A percentile compares a stretch with the other conserved stretches of the same genome.
Conservation (phyloP, 2,329 filamentous ascomycete genomes). For the Talaromyces sp. region DNA sequence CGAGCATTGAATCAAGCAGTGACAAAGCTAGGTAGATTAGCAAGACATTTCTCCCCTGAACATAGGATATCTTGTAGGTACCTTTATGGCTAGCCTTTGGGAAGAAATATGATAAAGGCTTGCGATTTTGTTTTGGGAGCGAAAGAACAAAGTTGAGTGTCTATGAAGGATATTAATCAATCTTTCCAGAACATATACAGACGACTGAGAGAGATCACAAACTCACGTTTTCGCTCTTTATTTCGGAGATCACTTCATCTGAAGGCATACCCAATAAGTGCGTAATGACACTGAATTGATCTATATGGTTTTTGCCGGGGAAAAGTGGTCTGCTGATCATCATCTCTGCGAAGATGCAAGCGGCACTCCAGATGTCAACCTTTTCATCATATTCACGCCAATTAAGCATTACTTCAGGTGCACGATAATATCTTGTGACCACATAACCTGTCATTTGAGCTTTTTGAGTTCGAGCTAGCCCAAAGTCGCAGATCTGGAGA, state of each 20-base stretch:
- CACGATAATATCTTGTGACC: slow-evolving; percentile 96
- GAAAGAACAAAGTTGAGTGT: slow-evolving; percentile 96
- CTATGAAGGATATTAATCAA: slow-evolving; percentile 54
- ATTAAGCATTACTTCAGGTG: slow-evolving; percentile 98
- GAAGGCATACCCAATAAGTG: slow-evolving; percentile 93
- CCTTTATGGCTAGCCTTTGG: slow-evolving; percentile 85
- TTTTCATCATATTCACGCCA: slow-evolving; percentile 99
- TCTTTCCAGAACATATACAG: background rate
- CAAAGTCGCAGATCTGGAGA: slow-evolving; percentile 99
- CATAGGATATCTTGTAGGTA: slow-evolving; percentile 41
- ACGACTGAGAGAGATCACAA: too few species aligned
- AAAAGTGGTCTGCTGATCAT: slow-evolving; percentile 96
- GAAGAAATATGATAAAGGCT: slow-evolving; percentile 84
- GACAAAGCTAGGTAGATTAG: slow-evolving; percentile 69
- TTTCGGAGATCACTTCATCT: slow-evolving; percentile 95
- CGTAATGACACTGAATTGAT: slow-evolving; percentile 99
- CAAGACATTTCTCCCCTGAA: background rate
- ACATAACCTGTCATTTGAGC: slow-evolving; percentile 99
- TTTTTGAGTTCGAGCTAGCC: slow-evolving; percentile 94
- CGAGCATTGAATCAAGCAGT: slow-evolving; percentile 91
- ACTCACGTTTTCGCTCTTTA: slow-evolving; percentile 92
- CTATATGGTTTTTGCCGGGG: slow-evolving; percentile 97
- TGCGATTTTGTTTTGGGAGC: slow-evolving; percentile 86
- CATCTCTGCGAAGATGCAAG: slow-evolving; percentile 99
- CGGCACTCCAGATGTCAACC: slow-evolving; percentile 98